phyloP scores from a whole-genome alignment of 257 asterid genomes.

The Solanum microdontum region DNA sequence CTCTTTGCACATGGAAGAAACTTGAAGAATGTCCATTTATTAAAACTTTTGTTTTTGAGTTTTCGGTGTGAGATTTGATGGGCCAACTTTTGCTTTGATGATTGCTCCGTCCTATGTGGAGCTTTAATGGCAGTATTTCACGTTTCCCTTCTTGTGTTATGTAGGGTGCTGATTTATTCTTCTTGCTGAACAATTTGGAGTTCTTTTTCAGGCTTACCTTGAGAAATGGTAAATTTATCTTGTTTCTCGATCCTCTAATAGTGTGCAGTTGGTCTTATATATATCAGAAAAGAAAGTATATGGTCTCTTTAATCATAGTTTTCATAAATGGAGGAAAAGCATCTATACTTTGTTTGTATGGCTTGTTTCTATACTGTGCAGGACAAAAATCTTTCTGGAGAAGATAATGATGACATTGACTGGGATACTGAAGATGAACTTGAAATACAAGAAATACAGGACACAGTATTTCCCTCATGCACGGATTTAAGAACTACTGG shows the following conservation, averaged over 20 bases:
- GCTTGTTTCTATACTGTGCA: not conserved
- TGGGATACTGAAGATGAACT: conserved; percentile 36
- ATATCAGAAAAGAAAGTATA: not conserved
- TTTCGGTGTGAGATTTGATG: not conserved
- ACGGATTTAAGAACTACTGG: not conserved
- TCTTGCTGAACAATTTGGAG: not conserved
- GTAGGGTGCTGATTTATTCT: not conserved
- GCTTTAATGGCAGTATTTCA: not conserved
- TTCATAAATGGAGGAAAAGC: not conserved
- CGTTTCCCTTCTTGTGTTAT: not conserved
- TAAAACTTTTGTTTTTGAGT: not conserved
- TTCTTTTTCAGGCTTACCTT: not conserved
- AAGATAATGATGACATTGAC: conserved; percentile 16
- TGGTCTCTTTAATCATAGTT: not conserved
- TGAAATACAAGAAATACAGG: conserved; percentile 13
- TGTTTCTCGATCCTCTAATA: not conserved
- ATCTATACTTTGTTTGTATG: not conserved
- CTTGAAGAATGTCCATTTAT: not conserved
- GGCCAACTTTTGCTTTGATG: not conserved
- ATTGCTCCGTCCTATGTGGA: not conserved
- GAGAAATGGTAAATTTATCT: conserved; percentile 1
- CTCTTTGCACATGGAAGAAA: not conserved
- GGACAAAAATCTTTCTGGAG: conserved; percentile 13
- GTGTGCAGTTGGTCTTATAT: not conserved
- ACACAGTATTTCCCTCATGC: not conserved